Conservation (phyloP, 805 yeast genomes). For the Candida namnaoensis region DNA sequence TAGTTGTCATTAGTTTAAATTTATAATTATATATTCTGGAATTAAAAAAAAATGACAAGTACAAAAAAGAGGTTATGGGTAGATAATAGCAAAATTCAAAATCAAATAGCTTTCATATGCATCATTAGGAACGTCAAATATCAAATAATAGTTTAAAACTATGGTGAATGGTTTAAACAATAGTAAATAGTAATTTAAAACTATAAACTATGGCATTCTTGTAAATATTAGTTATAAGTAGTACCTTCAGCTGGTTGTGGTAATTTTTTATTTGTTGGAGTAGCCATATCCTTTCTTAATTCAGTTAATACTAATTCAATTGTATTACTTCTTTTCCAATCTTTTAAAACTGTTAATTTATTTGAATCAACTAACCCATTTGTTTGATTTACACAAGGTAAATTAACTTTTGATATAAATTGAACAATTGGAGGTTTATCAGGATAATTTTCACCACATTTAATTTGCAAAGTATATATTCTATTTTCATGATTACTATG, state of each 20-base stretch:
- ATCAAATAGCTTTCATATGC: too few relatives aligned
- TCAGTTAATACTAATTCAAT: constrained; percentile 92
- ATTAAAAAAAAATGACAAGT: too few relatives aligned
- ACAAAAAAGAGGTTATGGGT: too few relatives aligned
- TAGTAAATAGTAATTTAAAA: too few relatives aligned
- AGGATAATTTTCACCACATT: constrained; percentile 82
- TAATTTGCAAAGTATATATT: constrained; percentile 74
- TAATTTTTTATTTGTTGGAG: constrained; percentile 71
- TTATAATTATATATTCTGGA: too few relatives aligned
- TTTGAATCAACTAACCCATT: constrained; percentile 47
- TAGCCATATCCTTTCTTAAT: constrained; percentile 85
- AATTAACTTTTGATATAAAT: constrained; percentile 77
- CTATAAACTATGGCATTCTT: too few relatives aligned
- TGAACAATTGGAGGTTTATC: constrained; percentile 78
- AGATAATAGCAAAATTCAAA: too few relatives aligned
- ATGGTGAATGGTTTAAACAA: too few relatives aligned
- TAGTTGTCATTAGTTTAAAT: too few relatives aligned
- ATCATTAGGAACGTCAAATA: too few relatives aligned
- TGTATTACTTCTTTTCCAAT: constrained; percentile 86
- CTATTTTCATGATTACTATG: constrained; percentile 86
- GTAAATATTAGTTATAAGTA: constrained; percentile 43
- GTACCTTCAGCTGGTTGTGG: constrained; percentile 90
- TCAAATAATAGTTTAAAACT: too few relatives aligned
- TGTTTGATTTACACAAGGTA: constrained; percentile 76
- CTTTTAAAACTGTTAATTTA: constrained; percentile 58